Base-by-base conservation (phyloP, 2,329 filamentous ascomycete species). In the Blastomyces parvus region DNA sequence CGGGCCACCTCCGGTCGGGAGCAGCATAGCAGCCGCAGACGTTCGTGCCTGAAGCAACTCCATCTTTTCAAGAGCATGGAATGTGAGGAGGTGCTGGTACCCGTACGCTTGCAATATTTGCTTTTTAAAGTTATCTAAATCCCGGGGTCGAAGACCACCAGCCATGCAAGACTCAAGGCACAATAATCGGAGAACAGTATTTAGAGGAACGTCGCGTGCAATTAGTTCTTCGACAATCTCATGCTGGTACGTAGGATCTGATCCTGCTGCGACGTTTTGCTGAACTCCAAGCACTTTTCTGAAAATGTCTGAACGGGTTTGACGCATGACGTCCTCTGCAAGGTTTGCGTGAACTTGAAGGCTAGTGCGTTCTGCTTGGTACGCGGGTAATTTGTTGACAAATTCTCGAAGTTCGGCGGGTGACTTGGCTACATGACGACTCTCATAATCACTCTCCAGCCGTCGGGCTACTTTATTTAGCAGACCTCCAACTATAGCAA, bases 151-250 rank as follows among this genome's bases (percentile, higher is more conserved):
- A 68, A 99, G 86, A 38, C 94, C 94, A 27, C 91, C 92, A 11
- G 88, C 88, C 68, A 97, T 87, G 73, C 89, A 93, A 11, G 91
- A 96, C 76, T 97, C 94, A 46, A 97, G 84, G 73, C 92, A 97
- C 5, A 97, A 80, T 1, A 97, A 80, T 25, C 94, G 86, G 14
- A 99, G 82, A 6, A 97, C 86, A 58, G 90, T 88, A n/a, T 86
- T 80, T 2, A 99, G 77, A 0, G 93, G 88, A 0, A 89, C 86
- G 69, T 92, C 88, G 65, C 92, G 88, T 14, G 91, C 88, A 68
- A 99, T 95, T n/a, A 99, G 82, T 74, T 99, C 94, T 74, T 95
- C 92, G 60, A 99, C 92, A 2, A 86, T 86, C 60, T 96, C 91
- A 70, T 96, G 90, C 72, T 97, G 91, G 30, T 89, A 89, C 14